Percentiles rank a stretch among this genome's conserved stretches.
phyloP scores from a whole-genome alignment of 1,284 basidiomycete genomes.

The Ustilago loliicola region DNA sequence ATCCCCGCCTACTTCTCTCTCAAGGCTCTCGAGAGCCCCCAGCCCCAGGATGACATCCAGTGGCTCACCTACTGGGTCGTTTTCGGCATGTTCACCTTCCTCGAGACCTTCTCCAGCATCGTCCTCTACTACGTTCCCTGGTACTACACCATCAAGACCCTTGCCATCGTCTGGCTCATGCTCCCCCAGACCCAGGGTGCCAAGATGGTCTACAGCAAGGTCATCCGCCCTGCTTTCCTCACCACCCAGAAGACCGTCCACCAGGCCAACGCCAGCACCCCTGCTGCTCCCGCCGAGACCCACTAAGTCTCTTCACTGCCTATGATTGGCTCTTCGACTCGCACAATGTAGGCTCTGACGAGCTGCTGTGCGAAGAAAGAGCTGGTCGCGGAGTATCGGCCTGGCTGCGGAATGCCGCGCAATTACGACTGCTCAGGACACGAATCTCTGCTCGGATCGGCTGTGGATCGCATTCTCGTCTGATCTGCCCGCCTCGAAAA shows the following conservation, averaged over 20 bases:
- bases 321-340: neutral
- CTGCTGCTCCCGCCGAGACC: constrained; percentile 52
- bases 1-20: constrained; percentile 71
- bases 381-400: constrained; percentile 1
- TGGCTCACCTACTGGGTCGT: constrained; percentile 71
- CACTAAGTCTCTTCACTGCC: constrained; percentile 29
- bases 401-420: neutral
- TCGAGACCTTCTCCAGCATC: constrained; percentile 68
- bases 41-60: constrained; percentile 70
- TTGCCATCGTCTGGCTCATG: constrained; percentile 87
- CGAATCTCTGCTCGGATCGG: neutral
- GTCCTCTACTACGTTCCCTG: constrained; percentile 79
- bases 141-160: constrained; percentile 84
- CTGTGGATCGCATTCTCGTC: constrained; percentile 1
- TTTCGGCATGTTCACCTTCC: constrained; percentile 70
- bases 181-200: constrained; percentile 82
- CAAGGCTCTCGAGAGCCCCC: constrained; percentile 68
- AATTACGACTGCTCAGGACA: neutral
- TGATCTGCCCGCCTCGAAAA: neutral
- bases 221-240: constrained; percentile 65
- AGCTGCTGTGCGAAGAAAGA: neutral
- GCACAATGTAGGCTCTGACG: neutral
- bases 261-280: constrained; percentile 51
- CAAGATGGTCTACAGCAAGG: constrained; percentile 68
- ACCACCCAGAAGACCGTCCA: constrained; percentile 53